A percentile compares a stretch with the other conserved stretches of the same genome.
phyloP scores from a whole-genome alignment of 306 rosid species.

The Cercis canadensis region DNA sequence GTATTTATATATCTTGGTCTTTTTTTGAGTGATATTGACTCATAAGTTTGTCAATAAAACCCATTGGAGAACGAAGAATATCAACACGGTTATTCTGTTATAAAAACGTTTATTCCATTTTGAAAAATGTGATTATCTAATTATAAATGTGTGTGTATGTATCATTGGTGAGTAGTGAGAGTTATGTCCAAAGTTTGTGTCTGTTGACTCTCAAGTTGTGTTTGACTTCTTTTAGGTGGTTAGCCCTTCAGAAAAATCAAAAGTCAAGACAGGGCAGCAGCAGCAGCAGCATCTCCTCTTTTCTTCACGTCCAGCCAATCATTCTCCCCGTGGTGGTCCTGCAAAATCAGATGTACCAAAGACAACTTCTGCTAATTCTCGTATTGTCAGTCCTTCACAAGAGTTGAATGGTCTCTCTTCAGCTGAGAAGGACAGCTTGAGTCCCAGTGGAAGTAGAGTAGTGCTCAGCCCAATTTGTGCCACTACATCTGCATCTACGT shows the following conservation, averaged over 20 bases:
- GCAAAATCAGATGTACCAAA: conserved; percentile 33
- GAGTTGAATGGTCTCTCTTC: conserved; percentile 38
- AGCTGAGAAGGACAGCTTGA: conserved; percentile 34
- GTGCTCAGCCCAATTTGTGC: conserved; percentile 21
- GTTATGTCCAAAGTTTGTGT: no score
- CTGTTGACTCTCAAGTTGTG: not conserved
- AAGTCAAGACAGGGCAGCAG: conserved; percentile 39
- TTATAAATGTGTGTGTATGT: no score
- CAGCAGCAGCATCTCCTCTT: conserved; percentile 34
- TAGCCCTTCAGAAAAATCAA: conserved; percentile 42
- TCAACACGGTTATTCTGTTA: no score
- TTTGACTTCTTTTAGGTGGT: conserved; percentile 20
- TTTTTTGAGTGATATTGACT: no score
- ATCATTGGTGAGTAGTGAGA: no score
- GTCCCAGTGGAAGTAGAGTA: conserved; percentile 36
- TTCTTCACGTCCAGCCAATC: conserved; percentile 17
- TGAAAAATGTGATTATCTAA: no score
- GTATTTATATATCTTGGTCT: no score
- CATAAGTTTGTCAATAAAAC: no score
- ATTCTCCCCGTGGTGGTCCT: conserved; percentile 26
- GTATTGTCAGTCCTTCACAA: conserved; percentile 23
- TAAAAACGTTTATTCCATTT: no score
- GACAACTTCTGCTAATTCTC: conserved; percentile 23
- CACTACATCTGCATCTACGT: conserved; percentile 28
- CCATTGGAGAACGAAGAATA: no score